Conservation (phyloP, 2,329 filamentous ascomycete species). For the Lecanicillium sp. region DNA sequence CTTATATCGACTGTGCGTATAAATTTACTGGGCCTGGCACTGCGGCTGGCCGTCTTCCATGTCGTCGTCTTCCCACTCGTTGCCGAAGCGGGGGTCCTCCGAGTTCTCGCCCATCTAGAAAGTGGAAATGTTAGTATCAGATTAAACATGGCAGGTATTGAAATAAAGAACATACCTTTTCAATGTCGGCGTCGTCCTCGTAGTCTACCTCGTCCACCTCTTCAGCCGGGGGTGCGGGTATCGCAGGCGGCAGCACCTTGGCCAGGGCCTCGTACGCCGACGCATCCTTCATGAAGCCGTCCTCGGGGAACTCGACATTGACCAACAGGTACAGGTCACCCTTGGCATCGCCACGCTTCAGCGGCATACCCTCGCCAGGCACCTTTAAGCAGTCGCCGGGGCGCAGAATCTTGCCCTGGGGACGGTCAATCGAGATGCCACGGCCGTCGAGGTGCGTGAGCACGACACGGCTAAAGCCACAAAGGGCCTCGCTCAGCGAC, state of each 20-base stretch:
- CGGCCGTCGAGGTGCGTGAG: slow-evolving; percentile 89
- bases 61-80: slow-evolving; percentile 65
- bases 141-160: slow-evolving; percentile 4
- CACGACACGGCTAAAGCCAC: slow-evolving; percentile 84
- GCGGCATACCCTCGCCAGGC: slow-evolving; percentile 85
- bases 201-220: slow-evolving; percentile 83
- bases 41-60: slow-evolving; percentile 60
- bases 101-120: slow-evolving; percentile 62
- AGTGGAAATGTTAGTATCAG: slow-evolving; percentile 1
- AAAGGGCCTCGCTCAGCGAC: slow-evolving; percentile 74
- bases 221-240: slow-evolving; percentile 56
- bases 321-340: slow-evolving; percentile 85
- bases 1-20: not conserved
- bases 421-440: slow-evolving; percentile 74
- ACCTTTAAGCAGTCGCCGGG: slow-evolving; percentile 84
- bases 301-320: slow-evolving; percentile 80
- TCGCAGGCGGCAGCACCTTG: slow-evolving; percentile 65
- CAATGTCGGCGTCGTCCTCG: slow-evolving; percentile 73
- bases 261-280: slow-evolving; percentile 61
- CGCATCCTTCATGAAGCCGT: slow-evolving; percentile 73
- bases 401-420: slow-evolving; percentile 72
- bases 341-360: slow-evolving; percentile 73
- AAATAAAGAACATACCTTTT: slow-evolving; percentile 50
- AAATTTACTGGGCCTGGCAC: slow-evolving; percentile 61
- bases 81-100: slow-evolving; percentile 57